Evolutionary conservation across 2,329 filamentous ascomycete species (phyloP), one percentile per base, ranked within the genome.

Genomic region (Cadophora malorum): DNA sequence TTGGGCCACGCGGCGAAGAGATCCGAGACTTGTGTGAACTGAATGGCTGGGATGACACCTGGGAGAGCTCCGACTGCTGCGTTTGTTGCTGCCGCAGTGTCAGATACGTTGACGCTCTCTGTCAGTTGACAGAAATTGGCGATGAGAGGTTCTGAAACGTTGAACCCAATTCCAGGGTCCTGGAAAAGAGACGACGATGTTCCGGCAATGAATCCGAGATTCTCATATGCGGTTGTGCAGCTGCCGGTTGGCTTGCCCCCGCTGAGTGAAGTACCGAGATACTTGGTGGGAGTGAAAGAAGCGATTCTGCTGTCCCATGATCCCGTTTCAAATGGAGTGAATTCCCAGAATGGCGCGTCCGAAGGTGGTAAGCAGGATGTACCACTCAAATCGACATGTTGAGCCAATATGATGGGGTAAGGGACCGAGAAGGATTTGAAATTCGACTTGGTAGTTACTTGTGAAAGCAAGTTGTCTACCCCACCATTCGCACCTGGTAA

Each of bases 191-290:
- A 77, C 23, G 76, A 79, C 3, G 78, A 80, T 2, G 81, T 83
- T 28, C 82, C 82, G 35, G 82, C 74, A 58, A 83, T 73, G 74
- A 80, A 83, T 55, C 80, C 82, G 1, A 82, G 75, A 64, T 82
- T 82, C 76, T 84, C 82, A 73, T 80, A 83, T 62, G 80, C 77
- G 7, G 76, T 75, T 47, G 83, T 79, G 71, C 86, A 79, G 79
- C 60, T 45, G 41, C 41, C 12, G 41, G 63, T 58, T 35, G 63
- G 56, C 25, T 67, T 56, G 12, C 72, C 75, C 1, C 79, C 76
- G 1, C 73, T 75, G 38, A 82, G 72, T 19, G 74, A 70, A 10
- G 80, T 79, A 21, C 82, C 82, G 25, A 84, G 78, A 72, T 80
- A 82, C 49, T 76, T 69, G 0, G 79, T 80, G 6, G 73, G 74